Conservation (phyloP, 495 filamentous ascomycete species). For the Aspergillus avenaceus region DNA sequence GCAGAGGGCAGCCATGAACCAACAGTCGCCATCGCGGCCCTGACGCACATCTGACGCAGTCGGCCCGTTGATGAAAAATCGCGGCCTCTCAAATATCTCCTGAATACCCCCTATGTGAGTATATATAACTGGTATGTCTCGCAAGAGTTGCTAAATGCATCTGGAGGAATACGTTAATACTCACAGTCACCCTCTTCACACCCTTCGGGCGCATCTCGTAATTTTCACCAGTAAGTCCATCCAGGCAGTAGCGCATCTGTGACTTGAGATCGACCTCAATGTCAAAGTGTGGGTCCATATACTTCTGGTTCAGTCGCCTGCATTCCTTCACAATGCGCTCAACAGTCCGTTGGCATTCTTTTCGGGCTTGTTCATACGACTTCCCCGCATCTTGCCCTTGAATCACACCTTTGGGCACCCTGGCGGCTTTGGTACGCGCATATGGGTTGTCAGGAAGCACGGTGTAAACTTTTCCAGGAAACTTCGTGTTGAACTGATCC, state of each 20-base stretch:
- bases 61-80: constrained; percentile 81
- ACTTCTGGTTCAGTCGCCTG: constrained; percentile 80
- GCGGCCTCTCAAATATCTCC: constrained; percentile 84
- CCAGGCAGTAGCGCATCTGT: constrained; percentile 54
- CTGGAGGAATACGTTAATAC: constrained; percentile 9
- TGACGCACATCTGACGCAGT: constrained; percentile 80
- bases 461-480: constrained; percentile 58
- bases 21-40: constrained; percentile 81
- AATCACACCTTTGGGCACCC: constrained; percentile 47
- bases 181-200: constrained; percentile 60
- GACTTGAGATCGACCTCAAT: constrained; percentile 75
- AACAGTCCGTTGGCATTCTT: constrained; percentile 68
- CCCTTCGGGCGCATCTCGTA: constrained; percentile 49
- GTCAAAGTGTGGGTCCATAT: constrained; percentile 85
- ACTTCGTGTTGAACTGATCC: constrained; percentile 67
- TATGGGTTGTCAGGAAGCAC: constrained; percentile 72
- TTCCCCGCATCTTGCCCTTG: constrained; percentile 52
- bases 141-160: no score
- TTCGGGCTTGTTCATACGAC: constrained; percentile 70
- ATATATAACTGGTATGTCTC: no score
- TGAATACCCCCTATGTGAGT: constrained; percentile 17
- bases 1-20: constrained; percentile 83
- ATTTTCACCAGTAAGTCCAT: constrained; percentile 50
- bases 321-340: constrained; percentile 81
- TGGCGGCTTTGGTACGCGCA: constrained; percentile 56